phyloP scores from a whole-genome alignment of 495 filamentous ascomycete species.

The Penicillium angulare region DNA sequence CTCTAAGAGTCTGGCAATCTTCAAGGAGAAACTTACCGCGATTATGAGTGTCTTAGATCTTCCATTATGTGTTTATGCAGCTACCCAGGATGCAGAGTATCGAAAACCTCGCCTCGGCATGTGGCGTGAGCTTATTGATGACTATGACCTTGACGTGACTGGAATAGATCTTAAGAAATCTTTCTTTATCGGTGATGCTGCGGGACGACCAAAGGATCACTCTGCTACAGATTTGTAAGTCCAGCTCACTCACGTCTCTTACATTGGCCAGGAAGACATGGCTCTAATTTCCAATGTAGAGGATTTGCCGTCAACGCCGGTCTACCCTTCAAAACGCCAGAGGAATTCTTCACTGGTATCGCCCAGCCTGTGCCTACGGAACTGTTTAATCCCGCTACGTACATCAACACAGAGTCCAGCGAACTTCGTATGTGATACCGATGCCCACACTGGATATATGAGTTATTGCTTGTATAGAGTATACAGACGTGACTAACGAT shows the following conservation, averaged over 20 bases:
- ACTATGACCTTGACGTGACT: slow-evolving; percentile 63
- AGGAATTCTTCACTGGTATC: slow-evolving; percentile 81
- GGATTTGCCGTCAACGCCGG: slow-evolving; percentile 82
- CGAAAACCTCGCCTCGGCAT: slow-evolving; percentile 87
- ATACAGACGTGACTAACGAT: neutral
- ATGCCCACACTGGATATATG: neutral
- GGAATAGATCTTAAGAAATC: slow-evolving; percentile 66
- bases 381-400: slow-evolving; percentile 64
- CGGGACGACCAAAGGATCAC: slow-evolving; percentile 61
- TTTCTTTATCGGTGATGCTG: slow-evolving; percentile 91
- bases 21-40: slow-evolving; percentile 73
- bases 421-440: slow-evolving; percentile 29
- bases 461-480: too few species aligned
- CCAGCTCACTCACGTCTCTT: neutral
- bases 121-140: slow-evolving; percentile 80
- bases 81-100: slow-evolving; percentile 73
- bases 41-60: slow-evolving; percentile 72
- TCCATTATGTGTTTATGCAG: slow-evolving; percentile 79
- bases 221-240: slow-evolving; percentile 76
- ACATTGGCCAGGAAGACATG: neutral
- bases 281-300: slow-evolving; percentile 10
- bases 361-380: slow-evolving; percentile 58
- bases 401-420: slow-evolving; percentile 39
- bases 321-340: slow-evolving; percentile 79
- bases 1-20: slow-evolving; percentile 62